A percentile compares a stretch with the other conserved stretches of the same genome.
These are phyloP conservation scores for Phytophthora boehmeriae DNA, from an alignment of 352 stramenopile genomes.

Conservation along the genomic window DNA sequence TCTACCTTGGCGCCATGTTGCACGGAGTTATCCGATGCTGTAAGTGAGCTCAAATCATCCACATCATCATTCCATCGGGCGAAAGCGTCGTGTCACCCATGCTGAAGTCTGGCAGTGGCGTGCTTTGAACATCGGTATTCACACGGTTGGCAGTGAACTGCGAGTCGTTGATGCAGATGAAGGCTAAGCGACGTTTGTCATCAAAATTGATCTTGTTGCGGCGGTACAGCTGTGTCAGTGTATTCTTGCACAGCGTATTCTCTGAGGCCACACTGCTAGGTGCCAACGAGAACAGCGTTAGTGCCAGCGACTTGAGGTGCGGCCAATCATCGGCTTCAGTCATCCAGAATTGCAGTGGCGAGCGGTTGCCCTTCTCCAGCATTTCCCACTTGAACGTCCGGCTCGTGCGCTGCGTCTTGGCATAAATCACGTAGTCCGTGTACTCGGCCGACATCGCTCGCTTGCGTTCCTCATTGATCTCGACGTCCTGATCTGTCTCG, in stretches of 20 bases:
- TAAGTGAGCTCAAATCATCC: conserved; percentile 70
- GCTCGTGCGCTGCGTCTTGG: conserved; percentile 82
- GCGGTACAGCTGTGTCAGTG: conserved; percentile 64
- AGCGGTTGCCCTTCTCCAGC: conserved; percentile 80
- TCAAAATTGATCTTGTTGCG: conserved; percentile 80
- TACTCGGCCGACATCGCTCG: conserved; percentile 76
- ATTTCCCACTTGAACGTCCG: conserved; percentile 88
- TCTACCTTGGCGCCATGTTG: too few relatives aligned
- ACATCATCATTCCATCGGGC: conserved; percentile 87
- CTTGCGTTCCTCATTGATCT: conserved; percentile 71
- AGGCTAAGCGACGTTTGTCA: conserved; percentile 74
- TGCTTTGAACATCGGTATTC: conserved; percentile 55
- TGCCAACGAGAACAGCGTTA: conserved; percentile 80
- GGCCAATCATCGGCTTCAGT: conserved; percentile 80
- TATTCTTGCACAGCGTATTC: conserved; percentile 72
- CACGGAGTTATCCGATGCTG: too few relatives aligned
- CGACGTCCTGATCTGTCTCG: conserved; percentile 67
- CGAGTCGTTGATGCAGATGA: conserved; percentile 85
- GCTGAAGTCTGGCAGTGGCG: conserved; percentile 69
- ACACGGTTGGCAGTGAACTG: conserved; percentile 63
- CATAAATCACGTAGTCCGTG: conserved; percentile 81
- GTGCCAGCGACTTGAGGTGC: conserved; percentile 71
- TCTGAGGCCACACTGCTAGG: conserved; percentile 77
- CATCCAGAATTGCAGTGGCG: conserved; percentile 83
- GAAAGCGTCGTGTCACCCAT: conserved; percentile 73